phyloP scores from a whole-genome alignment of 2,329 filamentous ascomycete species.

The Colletotrichum sp. region DNA sequence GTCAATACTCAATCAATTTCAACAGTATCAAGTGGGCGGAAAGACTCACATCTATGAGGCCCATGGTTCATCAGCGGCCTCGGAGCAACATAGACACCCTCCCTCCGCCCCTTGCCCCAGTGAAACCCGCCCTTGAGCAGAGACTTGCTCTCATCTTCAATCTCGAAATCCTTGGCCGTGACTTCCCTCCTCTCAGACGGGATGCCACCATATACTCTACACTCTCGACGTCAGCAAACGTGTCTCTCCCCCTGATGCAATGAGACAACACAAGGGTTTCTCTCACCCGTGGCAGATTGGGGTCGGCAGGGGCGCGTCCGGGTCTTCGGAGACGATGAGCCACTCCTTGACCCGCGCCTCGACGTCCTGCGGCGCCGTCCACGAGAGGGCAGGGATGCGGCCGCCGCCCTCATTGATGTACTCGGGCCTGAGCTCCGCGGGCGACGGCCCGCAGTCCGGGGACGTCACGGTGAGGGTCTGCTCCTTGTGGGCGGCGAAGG shows the following conservation, averaged over 20 bases:
- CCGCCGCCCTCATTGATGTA: constrained; percentile 43
- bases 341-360: constrained; percentile 42
- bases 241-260: background rate
- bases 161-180: constrained; percentile 39
- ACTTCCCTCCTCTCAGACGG: constrained; percentile 35
- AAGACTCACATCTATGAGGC: constrained; percentile 48
- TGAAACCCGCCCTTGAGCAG: constrained; percentile 48
- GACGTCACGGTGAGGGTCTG: constrained; percentile 42
- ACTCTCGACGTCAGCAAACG: background rate
- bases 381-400: constrained; percentile 43
- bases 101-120: constrained; percentile 45
- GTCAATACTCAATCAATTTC: background rate
- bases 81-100: constrained; percentile 48
- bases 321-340: constrained; percentile 50
- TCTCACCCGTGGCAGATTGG: constrained; percentile 50
- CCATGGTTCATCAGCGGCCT: constrained; percentile 54
- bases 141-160: constrained; percentile 28
- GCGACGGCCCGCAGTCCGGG: constrained; percentile 42
- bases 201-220: constrained; percentile 42
- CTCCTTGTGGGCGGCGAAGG: constrained; percentile 34
- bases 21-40: background rate
- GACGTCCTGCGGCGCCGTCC: constrained; percentile 35
- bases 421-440: constrained; percentile 35
- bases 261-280: background rate
- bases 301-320: constrained; percentile 47